A percentile compares a stretch with the other conserved stretches of the same genome.
Evolutionary conservation across 2,329 filamentous ascomycete species (phyloP).

Genomic region (Arthroderma uncinatum): DNA sequence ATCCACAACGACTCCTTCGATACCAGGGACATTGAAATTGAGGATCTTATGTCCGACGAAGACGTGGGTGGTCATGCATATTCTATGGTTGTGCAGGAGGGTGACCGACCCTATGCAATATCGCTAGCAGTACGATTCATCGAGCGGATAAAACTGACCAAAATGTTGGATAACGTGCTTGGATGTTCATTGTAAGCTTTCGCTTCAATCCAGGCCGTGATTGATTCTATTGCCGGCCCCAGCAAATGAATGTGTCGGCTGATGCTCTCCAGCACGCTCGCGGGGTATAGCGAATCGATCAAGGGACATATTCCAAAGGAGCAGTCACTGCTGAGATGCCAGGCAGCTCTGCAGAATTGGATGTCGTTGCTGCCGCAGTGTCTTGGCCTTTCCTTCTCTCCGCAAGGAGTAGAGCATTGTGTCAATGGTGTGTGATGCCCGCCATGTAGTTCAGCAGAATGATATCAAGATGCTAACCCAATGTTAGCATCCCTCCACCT

Average conservation of each 20-base stretch:
- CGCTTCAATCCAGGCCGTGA: background rate
- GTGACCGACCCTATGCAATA: background rate
- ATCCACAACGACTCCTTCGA: slow-evolving; percentile 3
- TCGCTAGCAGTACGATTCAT: background rate
- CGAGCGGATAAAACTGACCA: slow-evolving; percentile 2
- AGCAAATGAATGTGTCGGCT: background rate
- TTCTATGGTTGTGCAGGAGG: background rate
- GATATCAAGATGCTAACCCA: background rate
- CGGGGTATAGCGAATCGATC: background rate
- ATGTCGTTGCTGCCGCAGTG: background rate
- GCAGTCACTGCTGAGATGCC: background rate
- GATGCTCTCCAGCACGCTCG: background rate
- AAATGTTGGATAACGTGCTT: background rate
- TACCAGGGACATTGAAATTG: slow-evolving; percentile 3
- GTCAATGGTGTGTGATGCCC: background rate
- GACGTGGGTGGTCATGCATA: background rate
- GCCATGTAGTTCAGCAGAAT: no score
- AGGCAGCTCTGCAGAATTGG: background rate
- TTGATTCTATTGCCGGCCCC: background rate
- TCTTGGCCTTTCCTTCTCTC: background rate
- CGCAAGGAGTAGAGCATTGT: background rate
- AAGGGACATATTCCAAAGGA: background rate
- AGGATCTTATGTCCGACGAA: slow-evolving; percentile 1
- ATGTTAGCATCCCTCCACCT: background rate
- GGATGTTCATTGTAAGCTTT: background rate